Evolutionary conservation across 257 asterid genomes (phyloP).

Genomic region (Leptodermis oblonga): DNA sequence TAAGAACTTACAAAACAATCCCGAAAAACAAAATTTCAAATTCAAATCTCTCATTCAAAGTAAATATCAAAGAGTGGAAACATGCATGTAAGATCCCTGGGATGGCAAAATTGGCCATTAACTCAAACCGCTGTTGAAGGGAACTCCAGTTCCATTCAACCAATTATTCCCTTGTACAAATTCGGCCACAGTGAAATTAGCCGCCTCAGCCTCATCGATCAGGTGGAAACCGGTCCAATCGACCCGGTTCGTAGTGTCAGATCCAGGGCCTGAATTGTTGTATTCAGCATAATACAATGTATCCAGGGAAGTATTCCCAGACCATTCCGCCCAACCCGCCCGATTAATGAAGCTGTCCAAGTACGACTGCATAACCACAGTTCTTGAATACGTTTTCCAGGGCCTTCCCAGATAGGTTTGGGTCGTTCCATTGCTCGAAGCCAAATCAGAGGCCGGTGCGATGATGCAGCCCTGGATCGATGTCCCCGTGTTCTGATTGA

Average conservation of each 20-base stretch:
- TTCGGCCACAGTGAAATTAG: slow-evolving; percentile 44
- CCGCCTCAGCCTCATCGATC: slow-evolving; percentile 37
- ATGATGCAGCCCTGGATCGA: slow-evolving; percentile 49
- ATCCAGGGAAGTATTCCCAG: slow-evolving; percentile 42
- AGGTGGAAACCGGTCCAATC: slow-evolving; percentile 55
- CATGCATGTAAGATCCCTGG: too few relatives aligned
- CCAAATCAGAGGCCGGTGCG: slow-evolving; percentile 40
- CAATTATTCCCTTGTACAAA: slow-evolving; percentile 48
- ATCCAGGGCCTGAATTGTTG: slow-evolving; percentile 50
- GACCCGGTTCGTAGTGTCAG: slow-evolving; percentile 39
- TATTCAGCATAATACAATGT: slow-evolving; percentile 64
- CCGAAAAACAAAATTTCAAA: too few relatives aligned
- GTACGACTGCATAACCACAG: slow-evolving; percentile 49
- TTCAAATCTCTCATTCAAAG: too few relatives aligned
- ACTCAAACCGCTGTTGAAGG: slow-evolving; percentile 34
- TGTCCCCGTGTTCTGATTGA: slow-evolving; percentile 65
- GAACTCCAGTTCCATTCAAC: slow-evolving; percentile 47
- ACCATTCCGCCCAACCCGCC: slow-evolving; percentile 56
- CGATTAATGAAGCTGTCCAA: slow-evolving; percentile 37
- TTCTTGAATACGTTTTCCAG: slow-evolving; percentile 60
- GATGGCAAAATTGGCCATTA: too few relatives aligned
- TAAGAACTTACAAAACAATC: too few relatives aligned
- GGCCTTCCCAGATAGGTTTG: slow-evolving; percentile 63
- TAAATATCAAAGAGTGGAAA: too few relatives aligned
- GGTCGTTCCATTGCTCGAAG: slow-evolving; percentile 2